A percentile compares a stretch with the other conserved stretches of the same genome.
phyloP scores from a whole-genome alignment of 1,284 basidiomycete species.

The Acaromyces ingoldii region DNA sequence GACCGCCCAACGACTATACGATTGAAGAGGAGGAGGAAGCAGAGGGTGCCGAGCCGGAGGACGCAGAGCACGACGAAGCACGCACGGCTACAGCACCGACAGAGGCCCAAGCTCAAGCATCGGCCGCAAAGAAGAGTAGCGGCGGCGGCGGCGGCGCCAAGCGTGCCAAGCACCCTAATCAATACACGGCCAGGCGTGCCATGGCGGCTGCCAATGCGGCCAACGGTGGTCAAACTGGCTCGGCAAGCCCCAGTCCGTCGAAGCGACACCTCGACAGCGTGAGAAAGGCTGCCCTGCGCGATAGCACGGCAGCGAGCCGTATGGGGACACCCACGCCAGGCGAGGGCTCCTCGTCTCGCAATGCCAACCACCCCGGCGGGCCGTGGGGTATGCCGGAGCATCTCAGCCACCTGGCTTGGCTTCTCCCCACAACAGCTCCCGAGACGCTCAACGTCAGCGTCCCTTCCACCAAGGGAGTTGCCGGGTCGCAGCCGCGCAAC shows the following conservation, averaged over 20 bases:
- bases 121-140: slow-evolving; percentile 30
- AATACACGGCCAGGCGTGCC: slow-evolving; percentile 54
- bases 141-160: slow-evolving; percentile 26
- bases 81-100: no score
- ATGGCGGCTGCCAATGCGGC: slow-evolving; percentile 13
- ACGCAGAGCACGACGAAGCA: no score
- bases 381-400: slow-evolving; percentile 93
- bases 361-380: slow-evolving; percentile 58
- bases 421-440: slow-evolving; percentile 55
- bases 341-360: neutral
- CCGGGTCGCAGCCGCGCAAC: neutral
- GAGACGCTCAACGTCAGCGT: slow-evolving; percentile 5
- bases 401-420: slow-evolving; percentile 75
- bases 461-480: slow-evolving; percentile 9
- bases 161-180: slow-evolving; percentile 57
- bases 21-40: no score
- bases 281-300: slow-evolving; percentile 9
- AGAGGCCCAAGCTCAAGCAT: no score
- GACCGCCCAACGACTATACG: no score
- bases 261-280: slow-evolving; percentile 16
- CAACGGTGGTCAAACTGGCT: slow-evolving; percentile 17
- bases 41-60: no score
- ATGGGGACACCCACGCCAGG: slow-evolving; percentile 31
- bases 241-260: slow-evolving; percentile 39
- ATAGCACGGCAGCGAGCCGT: slow-evolving; percentile 16